These are phyloP conservation scores for Cantharellus anzutake DNA, from an alignment of 768 basidiomycete genomes.

Conservation along the genomic window DNA sequence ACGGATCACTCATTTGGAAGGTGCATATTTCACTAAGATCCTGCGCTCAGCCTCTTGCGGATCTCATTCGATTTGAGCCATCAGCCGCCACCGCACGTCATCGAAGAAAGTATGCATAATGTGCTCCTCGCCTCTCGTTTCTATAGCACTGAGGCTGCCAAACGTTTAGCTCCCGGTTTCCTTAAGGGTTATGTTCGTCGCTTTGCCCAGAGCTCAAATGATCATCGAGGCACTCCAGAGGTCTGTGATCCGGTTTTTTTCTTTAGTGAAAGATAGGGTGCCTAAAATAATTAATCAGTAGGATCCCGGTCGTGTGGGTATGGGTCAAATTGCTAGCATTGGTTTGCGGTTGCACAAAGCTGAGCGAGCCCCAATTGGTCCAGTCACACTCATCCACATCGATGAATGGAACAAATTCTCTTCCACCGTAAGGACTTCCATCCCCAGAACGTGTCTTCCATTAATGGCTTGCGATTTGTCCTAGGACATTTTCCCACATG, in stretches of 20 bases:
- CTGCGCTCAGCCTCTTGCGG: background rate
- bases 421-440: constrained; percentile 29
- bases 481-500: constrained; percentile 49
- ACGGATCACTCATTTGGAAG: constrained; percentile 1
- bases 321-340: background rate
- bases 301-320: constrained; percentile 66
- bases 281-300: constrained; percentile 13
- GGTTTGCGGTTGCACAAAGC: background rate
- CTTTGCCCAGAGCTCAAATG: constrained; percentile 15
- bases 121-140: background rate
- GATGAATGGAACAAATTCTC: constrained; percentile 74
- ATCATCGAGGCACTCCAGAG: constrained; percentile 82
- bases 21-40: background rate
- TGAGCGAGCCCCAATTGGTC: background rate
- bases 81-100: constrained; percentile 1
- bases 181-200: constrained; percentile 1
- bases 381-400: constrained; percentile 63
- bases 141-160: background rate
- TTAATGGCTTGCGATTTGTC: constrained; percentile 11
- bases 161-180: background rate
- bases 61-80: background rate
- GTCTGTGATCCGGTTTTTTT: constrained; percentile 18
- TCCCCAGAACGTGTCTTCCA: background rate
- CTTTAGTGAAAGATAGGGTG: background rate
- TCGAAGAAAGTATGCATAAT: background rate